Conservation (phyloP, 345 rosid species). For the Eucalyptus erythrocorys region DNA sequence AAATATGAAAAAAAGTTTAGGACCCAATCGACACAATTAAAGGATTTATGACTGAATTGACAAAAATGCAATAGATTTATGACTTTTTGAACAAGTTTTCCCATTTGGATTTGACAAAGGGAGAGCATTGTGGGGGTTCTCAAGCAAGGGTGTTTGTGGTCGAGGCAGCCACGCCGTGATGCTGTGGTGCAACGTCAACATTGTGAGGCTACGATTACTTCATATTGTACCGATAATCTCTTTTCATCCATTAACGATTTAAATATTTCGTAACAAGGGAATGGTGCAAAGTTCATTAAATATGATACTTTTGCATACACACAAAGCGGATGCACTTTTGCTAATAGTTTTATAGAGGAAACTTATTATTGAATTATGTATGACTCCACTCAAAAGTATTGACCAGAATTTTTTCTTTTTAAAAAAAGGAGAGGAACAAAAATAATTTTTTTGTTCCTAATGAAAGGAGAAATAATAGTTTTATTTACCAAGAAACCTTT, state of each 20-base stretch:
- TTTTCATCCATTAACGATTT: background rate
- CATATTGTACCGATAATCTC: background rate
- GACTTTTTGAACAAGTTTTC: too few species aligned
- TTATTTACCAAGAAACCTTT: background rate
- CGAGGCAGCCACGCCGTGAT: background rate
- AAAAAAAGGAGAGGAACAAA: background rate
- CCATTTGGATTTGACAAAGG: too few species aligned
- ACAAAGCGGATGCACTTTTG: background rate
- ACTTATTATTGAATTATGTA: background rate
- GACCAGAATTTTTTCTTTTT: too few species aligned
- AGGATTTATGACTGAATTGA: too few species aligned
- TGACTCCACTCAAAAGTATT: background rate
- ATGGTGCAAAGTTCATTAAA: too few species aligned
- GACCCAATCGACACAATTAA: rapidly evolving
- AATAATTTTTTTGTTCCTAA: background rate
- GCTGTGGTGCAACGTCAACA: background rate
- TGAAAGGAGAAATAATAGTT: background rate
- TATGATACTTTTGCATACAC: background rate
- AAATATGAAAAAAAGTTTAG: too few species aligned
- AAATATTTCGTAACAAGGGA: background rate
- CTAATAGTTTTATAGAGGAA: background rate
- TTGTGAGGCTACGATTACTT: background rate
- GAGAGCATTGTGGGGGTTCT: too few species aligned
- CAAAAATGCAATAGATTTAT: too few species aligned
- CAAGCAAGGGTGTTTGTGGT: too few species aligned